Base-by-base conservation (phyloP, 192 early-diverging fungal species). In the Physocladia obscura region DNA sequence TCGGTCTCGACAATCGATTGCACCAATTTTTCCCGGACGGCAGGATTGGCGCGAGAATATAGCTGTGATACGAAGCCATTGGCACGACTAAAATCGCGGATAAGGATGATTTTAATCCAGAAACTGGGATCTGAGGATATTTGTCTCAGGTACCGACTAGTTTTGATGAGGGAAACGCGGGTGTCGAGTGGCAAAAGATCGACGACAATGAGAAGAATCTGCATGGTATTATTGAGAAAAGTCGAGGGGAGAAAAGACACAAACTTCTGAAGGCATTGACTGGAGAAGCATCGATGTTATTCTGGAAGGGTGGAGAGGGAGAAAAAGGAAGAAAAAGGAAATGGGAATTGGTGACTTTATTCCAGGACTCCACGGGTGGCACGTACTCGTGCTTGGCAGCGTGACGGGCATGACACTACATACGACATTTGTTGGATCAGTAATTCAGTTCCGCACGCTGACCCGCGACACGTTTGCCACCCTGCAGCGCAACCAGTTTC, bases 381-480 rank as follows among this genome's bases (percentile, higher is more conserved):
- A 72, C 51, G 70, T 72, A 21, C 60, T 72, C 3, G 60, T 37
- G 4, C 60, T 72, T 4, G 70, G 70, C 6, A 54, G 50, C 24
- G n/a, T 55, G 5, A 72, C 59, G 5, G 70, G 70, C 6, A 72
- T 72, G 70, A 51, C 56, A 17, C 60, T 72, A 3, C 70, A 72
- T 49, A 72, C 70, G 4, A 62, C 70, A 8, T 72, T 72, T 40
- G 60, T 72, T 11, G 29, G 59, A 8, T 31, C 29, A 26, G 36
- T 72, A 11, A 34, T 72, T 37, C 70, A 72, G 37, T 63, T 34
- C 49, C 49, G 56, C 24, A 51, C 40, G 22, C 70, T 72, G 2
- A 30, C 56, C 4, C 15, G 32, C 4, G 57, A 72, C 21, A 72
- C 38, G 31, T 72, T 72, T 37, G 30, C 31, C 3, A 15, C 15